These are phyloP conservation scores for Atkinsonella texensis DNA, from an alignment of 2,329 filamentous ascomycete genomes.

Conservation along the genomic window DNA sequence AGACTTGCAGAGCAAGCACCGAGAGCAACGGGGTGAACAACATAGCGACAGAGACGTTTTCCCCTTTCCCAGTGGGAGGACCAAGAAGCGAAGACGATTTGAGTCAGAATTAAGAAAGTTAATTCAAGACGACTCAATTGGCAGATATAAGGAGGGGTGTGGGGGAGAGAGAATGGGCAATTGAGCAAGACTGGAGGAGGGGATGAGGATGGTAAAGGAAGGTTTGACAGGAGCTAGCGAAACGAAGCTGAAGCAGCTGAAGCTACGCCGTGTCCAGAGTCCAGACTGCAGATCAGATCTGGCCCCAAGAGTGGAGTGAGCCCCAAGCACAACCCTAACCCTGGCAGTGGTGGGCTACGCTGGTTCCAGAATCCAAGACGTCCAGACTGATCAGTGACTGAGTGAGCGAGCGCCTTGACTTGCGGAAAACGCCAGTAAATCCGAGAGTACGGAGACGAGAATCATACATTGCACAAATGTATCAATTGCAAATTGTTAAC, in stretches of 20 bases:
- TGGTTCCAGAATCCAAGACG: too few species aligned
- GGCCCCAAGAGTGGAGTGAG: too few species aligned
- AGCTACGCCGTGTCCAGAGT: background rate
- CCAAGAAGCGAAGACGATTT: background rate
- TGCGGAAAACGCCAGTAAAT: too few species aligned
- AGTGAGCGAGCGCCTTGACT: too few species aligned
- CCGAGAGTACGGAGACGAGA: too few species aligned
- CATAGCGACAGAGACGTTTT: conserved; percentile 1
- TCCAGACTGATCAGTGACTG: too few species aligned
- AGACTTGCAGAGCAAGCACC: conserved; percentile 6
- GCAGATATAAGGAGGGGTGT: background rate
- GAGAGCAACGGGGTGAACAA: conserved; percentile 7
- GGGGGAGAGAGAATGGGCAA: background rate
- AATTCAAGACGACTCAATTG: conserved; percentile 2
- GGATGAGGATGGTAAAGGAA: background rate
- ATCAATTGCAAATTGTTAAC: too few species aligned
- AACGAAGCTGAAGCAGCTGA: background rate
- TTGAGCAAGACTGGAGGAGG: background rate
- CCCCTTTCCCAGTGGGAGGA: background rate
- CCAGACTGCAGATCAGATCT: background rate
- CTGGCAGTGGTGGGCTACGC: too few species aligned
- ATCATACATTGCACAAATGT: too few species aligned
- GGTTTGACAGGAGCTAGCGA: background rate
- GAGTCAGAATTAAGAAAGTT: background rate
- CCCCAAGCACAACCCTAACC: too few species aligned